Percentiles rank a stretch among this genome's conserved stretches.
phyloP scores from a whole-genome alignment of 164 flowering plant genomes.

The Stephania yunnanensis region DNA sequence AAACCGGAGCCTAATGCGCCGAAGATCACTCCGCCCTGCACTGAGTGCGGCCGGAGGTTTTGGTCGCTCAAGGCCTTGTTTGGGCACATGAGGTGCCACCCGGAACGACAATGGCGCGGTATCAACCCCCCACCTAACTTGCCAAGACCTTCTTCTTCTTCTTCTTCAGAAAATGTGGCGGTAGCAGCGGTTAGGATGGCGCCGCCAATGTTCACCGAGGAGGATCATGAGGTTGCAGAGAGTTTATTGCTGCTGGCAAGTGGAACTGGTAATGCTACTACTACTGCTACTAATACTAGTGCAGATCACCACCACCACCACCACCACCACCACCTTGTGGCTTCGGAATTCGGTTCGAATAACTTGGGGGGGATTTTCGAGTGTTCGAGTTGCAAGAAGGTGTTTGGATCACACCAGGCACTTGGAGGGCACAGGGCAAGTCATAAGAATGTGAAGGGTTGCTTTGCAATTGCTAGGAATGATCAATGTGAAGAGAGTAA shows the following conservation, averaged over 20 bases:
- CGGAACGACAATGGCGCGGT: slow-evolving; percentile 95
- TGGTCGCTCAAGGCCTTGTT: slow-evolving; percentile 90
- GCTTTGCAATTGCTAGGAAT: slow-evolving; percentile 53
- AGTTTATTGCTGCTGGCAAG: slow-evolving; percentile 53
- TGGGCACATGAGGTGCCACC: slow-evolving; percentile 98
- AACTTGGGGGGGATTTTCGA: slow-evolving; percentile 32
- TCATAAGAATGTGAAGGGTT: slow-evolving; percentile 80
- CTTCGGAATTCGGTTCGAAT: slow-evolving; percentile 11
- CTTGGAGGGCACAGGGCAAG: slow-evolving; percentile 73
- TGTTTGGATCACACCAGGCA: slow-evolving; percentile 75
- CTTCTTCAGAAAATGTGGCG: slow-evolving; percentile 5
- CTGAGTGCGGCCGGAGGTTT: slow-evolving; percentile 80
- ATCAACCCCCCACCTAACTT: slow-evolving; percentile 66
- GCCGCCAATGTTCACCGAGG: slow-evolving; percentile 21
- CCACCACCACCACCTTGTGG: too few species aligned
- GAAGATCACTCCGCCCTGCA: slow-evolving; percentile 58
- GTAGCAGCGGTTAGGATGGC: neutral
- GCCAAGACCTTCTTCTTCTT: slow-evolving; percentile 2
- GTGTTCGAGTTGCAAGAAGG: slow-evolving; percentile 83
- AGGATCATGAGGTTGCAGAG: slow-evolving; percentile 60
- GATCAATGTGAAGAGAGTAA: neutral
- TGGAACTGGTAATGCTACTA: slow-evolving; percentile 5
- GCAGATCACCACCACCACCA: neutral
- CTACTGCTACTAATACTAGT: neutral
- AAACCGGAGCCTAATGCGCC: slow-evolving; percentile 51